phyloP scores from a whole-genome alignment of 257 asterid genomes.

The Solanum habrochaites region DNA sequence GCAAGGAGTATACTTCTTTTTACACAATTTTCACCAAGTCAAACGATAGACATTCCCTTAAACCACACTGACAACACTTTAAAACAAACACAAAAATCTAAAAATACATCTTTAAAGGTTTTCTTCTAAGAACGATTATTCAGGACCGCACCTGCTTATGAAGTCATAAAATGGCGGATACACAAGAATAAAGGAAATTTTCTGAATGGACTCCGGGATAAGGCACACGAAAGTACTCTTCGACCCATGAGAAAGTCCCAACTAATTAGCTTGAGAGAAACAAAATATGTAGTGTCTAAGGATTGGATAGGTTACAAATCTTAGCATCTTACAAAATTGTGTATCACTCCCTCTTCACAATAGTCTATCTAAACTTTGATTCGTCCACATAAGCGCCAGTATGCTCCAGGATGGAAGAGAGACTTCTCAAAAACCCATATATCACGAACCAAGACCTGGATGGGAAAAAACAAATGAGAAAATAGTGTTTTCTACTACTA shows the following conservation, averaged over 20 bases:
- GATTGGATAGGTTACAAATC: neutral
- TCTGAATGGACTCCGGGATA: neutral
- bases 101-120: neutral
- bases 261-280: neutral
- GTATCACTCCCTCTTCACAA: neutral
- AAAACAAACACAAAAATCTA: neutral
- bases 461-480: neutral
- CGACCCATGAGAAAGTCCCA: neutral
- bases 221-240: neutral
- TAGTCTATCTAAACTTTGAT: constrained; percentile 31
- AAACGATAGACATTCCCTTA: neutral
- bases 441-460: constrained; percentile 82
- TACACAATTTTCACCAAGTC: neutral
- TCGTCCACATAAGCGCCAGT: constrained; percentile 97
- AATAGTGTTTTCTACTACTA: neutral
- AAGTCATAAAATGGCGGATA: neutral
- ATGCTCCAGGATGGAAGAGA: constrained; percentile 64
- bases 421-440: constrained; percentile 96
- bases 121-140: neutral
- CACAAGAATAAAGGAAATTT: neutral
- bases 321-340: neutral
- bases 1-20: neutral
- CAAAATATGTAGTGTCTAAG: neutral
- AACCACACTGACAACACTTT: neutral
- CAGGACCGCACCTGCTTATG: neutral